Base-by-base conservation (phyloP, 2,329 filamentous ascomycete genomes). In the Diaporthe ilicicola region DNA sequence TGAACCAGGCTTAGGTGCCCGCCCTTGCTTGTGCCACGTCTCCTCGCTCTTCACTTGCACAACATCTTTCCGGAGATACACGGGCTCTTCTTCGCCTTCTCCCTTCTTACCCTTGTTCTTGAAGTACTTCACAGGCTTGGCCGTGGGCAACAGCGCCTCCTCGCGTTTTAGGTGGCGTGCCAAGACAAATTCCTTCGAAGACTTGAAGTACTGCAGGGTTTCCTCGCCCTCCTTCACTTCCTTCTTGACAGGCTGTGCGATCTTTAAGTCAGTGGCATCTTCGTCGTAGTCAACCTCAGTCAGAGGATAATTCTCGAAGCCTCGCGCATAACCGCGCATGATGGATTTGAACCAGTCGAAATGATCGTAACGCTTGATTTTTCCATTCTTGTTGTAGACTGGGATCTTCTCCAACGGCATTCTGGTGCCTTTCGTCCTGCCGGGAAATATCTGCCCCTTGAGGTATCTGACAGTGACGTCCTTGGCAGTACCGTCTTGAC, bases 21-120 rank as follows among this genome's bases (percentile, higher is more conserved):
- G 89, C 0, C 96, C 96, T 84, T 98, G 95, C 79, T 98, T 98
- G 79, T 98, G 96, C 96, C 96, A 99, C 1, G 94, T 97, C 79
- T 99, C 96, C 1, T 93, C 92, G 34, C 94, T 97, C 80, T 97
- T 95, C 79, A 97, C 97, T 48, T 88, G 86, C 2, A 95, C 90
- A 0, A 98, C 90, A 74, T 98, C 95, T 67, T 89, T 88, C 42
- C 95, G 91, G 0, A 87, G 87, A 78, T 90, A 98, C 0, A 98
- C 94, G 1, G 93, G 91, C 78, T 97, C 94, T 71, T 93, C 89
- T 54, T 92, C 92, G 3, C 88, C 82, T 54, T 92, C 92, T 2
- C 88, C 82, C 56, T 91, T 92, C 54, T 90, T 89, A 17, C 91
- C 92, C 80, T 95, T 97, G 72, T 90, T 90, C 5, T 86, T 89